Conservation (phyloP, 1,284 basidiomycete species). For the Lentinula novae-zelandiae region DNA sequence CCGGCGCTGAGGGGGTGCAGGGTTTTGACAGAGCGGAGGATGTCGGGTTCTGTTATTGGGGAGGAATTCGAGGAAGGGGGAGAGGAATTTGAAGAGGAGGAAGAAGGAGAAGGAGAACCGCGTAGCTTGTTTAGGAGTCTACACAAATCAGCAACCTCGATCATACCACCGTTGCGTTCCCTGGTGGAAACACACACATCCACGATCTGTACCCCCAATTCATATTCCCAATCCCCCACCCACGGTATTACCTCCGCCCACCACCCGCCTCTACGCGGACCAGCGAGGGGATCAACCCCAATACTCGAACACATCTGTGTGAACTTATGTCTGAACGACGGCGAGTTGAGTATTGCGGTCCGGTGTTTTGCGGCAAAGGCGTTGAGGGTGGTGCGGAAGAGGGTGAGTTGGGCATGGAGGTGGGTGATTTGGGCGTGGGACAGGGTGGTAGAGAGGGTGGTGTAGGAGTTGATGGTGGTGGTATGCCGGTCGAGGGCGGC, state of each 20-base stretch:
- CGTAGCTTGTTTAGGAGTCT: conserved; percentile 75
- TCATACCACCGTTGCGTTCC: conserved; percentile 87
- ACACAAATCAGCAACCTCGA: conserved; percentile 85
- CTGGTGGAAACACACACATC: conserved; percentile 93
- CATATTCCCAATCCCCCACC: conserved; percentile 92
- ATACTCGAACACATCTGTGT: conserved; percentile 95
- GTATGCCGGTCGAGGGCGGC: conserved; percentile 75
- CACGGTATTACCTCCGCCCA: conserved; percentile 81
- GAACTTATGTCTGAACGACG: conserved; percentile 88
- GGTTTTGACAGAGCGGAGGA: conserved; percentile 82
- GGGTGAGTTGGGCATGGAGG: conserved; percentile 78
- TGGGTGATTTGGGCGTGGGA: conserved; percentile 74
- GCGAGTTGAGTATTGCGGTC: conserved; percentile 81
- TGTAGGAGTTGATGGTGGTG: conserved; percentile 73
- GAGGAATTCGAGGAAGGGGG: conserved; percentile 36
- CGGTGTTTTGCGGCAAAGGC: conserved; percentile 84
- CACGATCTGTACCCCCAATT: conserved; percentile 95
- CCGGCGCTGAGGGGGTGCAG: conserved; percentile 87
- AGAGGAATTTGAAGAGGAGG: too few species aligned
- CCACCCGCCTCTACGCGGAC: conserved; percentile 83
- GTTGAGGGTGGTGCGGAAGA: conserved; percentile 80
- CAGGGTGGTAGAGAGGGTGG: conserved; percentile 76
- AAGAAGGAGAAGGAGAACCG: conserved; percentile 18
- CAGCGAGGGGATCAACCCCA: conserved; percentile 92
- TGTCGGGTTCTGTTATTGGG: conserved; percentile 76